These are phyloP conservation scores for Sporothrix pallida DNA, from an alignment of 2,329 filamentous ascomycete species.

Conservation along the genomic window DNA sequence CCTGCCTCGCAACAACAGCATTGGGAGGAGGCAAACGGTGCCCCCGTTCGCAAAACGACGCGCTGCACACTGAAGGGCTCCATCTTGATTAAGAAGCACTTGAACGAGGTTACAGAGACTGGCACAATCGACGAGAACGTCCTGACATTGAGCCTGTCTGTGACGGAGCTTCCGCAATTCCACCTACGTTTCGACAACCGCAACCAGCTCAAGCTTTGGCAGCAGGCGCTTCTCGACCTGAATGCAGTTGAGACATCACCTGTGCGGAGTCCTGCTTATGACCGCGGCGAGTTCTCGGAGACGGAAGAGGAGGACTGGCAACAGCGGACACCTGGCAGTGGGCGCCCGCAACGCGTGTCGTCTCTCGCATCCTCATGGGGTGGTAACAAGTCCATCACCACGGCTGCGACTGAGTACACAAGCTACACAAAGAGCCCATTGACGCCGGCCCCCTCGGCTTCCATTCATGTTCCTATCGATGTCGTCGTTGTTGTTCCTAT, in stretches of 20 bases:
- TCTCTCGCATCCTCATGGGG: conserved; percentile 85
- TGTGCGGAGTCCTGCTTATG: conserved; percentile 74
- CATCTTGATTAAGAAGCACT: conserved; percentile 96
- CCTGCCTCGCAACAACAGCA: conserved; percentile 55
- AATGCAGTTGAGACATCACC: conserved; percentile 71
- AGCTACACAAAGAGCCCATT: conserved; percentile 63
- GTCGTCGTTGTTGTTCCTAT: conserved; percentile 96
- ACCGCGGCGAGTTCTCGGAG: conserved; percentile 77
- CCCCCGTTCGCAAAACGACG: conserved; percentile 64
- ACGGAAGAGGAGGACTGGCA: conserved; percentile 90
- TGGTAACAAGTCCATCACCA: conserved; percentile 79
- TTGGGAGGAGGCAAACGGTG: conserved; percentile 65
- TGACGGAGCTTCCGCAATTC: conserved; percentile 90
- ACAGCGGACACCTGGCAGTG: conserved; percentile 48
- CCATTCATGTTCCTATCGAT: conserved; percentile 88
- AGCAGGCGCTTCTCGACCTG: conserved; percentile 82
- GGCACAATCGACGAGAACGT: conserved; percentile 76
- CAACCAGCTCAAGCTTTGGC: conserved; percentile 87
- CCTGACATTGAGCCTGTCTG: conserved; percentile 87
- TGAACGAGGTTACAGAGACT: conserved; percentile 83
- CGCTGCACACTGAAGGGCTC: conserved; percentile 94
- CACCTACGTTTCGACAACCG: conserved; percentile 87
- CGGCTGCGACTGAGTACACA: conserved; percentile 91
- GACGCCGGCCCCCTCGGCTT: conserved; percentile 47
- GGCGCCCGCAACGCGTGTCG: conserved; percentile 59